Evolutionary conservation across 768 basidiomycete genomes (phyloP), one percentile per base, ranked within the genome.

Genomic region (Tulasnella sp.): DNA sequence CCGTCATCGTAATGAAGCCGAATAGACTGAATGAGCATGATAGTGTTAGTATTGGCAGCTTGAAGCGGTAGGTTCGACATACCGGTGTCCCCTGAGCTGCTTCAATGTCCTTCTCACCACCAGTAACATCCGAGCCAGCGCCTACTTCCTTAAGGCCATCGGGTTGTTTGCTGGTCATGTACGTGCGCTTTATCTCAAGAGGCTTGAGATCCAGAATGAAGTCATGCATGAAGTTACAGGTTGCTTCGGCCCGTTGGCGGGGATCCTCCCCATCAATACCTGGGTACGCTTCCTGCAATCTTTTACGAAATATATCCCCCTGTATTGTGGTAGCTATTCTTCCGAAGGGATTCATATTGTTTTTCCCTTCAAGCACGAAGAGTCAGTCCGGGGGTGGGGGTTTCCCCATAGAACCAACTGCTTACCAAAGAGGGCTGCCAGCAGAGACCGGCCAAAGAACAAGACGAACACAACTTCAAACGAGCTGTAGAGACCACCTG

Each of bases 181-280:
- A 24, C 52, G 52, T 52, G 4, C 31, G 62, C 6, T 14, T 68
- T 36, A 27, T 16, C 31, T 48, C 46, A 24, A 44, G 44, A 19
- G 76, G 76, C 24, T 52, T 58, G 38, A 77, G 58, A 34, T 77
- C 56, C 10, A 77, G 36, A 7, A 77, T 34, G 40, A 68, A 77
- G n/a, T 77, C 76, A 38, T 77, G 76, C 34, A 77, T 34, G 62
- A 77, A 77, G 9, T 18, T 42, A 27, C 31, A 38, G 9, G 76
- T 77, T 24, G 76, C 48, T 21, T 56, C 31, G 5, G 58, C 48
- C 71, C 38, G 24, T 39, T 38, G 56, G 7, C 12, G 31, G 3
- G 24, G 46, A 40, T 68, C 76, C 27, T 56, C 18, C 31, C 76
- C 58, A 21, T 39, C 56, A n/a, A 77, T 34, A 27, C 58, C 56